phyloP scores from a whole-genome alignment of 2,329 filamentous ascomycete genomes.

The Colletotrichum sp. region DNA sequence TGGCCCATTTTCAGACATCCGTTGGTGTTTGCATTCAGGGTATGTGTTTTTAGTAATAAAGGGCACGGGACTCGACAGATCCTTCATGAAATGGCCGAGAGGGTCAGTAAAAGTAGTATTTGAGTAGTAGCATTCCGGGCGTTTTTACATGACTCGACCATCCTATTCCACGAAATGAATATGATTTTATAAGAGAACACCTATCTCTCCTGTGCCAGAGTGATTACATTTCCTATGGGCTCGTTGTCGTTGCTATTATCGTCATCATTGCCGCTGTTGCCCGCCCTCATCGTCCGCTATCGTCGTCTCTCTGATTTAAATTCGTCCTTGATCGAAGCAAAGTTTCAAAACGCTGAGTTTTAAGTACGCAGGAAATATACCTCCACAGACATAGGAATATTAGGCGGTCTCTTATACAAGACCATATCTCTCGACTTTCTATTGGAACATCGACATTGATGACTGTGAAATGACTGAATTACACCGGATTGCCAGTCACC shows the following conservation, averaged over 20 bases:
- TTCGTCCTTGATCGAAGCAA: not conserved
- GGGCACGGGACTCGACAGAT: conserved; percentile 8
- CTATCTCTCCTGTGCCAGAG: not conserved
- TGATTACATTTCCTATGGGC: not conserved
- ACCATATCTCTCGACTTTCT: not conserved
- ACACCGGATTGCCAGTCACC: not conserved
- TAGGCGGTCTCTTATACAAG: not conserved
- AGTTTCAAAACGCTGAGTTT: not conserved
- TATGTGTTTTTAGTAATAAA: conserved; percentile 16
- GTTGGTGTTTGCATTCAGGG: conserved; percentile 1
- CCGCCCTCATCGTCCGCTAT: not conserved
- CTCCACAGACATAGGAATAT: rapidly evolving
- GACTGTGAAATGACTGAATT: not conserved
- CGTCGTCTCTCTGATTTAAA: not conserved
- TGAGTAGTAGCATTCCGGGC: conserved; percentile 20
- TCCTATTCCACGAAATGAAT: conserved; percentile 1
- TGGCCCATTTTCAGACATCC: conserved; percentile 9
- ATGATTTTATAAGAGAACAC: not conserved
- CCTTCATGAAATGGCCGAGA: conserved; percentile 7
- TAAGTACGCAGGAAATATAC: rapidly evolving
- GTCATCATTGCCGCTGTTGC: not conserved
- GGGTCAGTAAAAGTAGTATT: conserved; percentile 19
- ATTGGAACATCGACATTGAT: not conserved
- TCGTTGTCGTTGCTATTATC: not conserved
- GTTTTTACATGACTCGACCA: conserved; percentile 18